phyloP scores from a whole-genome alignment of 495 filamentous ascomycete genomes.

The Tuber brumale region DNA sequence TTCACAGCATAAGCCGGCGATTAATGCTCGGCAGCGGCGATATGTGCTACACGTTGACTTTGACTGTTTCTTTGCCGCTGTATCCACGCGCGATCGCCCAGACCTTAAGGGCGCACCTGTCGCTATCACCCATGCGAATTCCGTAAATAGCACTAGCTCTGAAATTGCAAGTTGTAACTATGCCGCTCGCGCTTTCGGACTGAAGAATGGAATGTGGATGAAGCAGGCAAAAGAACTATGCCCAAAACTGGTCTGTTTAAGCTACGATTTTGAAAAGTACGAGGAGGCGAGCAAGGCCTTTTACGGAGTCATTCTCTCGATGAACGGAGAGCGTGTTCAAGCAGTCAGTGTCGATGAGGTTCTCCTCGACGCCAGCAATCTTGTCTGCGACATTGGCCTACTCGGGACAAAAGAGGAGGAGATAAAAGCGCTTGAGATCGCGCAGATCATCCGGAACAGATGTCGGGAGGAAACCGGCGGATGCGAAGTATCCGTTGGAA shows the following conservation, averaged over 20 bases:
- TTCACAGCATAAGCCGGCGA: conserved; percentile 3
- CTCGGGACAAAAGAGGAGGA: conserved; percentile 75
- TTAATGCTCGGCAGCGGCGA: conserved; percentile 49
- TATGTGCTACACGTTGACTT: conserved; percentile 97
- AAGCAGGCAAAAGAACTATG: conserved; percentile 75
- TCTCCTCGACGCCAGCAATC: conserved; percentile 35
- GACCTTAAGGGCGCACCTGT: conserved; percentile 74
- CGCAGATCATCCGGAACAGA: conserved; percentile 55
- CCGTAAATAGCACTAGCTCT: conserved; percentile 57
- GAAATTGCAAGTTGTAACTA: conserved; percentile 99
- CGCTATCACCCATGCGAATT: conserved; percentile 79
- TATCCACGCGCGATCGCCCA: conserved; percentile 69
- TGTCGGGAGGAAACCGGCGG: conserved; percentile 59
- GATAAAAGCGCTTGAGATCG: conserved; percentile 69
- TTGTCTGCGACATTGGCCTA: conserved; percentile 47
- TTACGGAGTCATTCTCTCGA: conserved; percentile 72
- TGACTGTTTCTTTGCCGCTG: conserved; percentile 94
- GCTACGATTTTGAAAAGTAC: conserved; percentile 90
- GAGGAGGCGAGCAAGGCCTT: conserved; percentile 86
- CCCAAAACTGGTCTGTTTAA: conserved; percentile 73
- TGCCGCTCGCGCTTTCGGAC: conserved; percentile 69
- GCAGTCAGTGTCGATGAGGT: conserved; percentile 97
- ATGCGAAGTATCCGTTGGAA: conserved; percentile 82
- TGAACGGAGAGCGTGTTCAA: conserved; percentile 60
- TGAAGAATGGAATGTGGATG: conserved; percentile 99